Percentiles rank a stretch among this genome's conserved stretches.
Conservation (phyloP, 139 green algal species). For the Limnomonas spitsbergensis region DNA sequence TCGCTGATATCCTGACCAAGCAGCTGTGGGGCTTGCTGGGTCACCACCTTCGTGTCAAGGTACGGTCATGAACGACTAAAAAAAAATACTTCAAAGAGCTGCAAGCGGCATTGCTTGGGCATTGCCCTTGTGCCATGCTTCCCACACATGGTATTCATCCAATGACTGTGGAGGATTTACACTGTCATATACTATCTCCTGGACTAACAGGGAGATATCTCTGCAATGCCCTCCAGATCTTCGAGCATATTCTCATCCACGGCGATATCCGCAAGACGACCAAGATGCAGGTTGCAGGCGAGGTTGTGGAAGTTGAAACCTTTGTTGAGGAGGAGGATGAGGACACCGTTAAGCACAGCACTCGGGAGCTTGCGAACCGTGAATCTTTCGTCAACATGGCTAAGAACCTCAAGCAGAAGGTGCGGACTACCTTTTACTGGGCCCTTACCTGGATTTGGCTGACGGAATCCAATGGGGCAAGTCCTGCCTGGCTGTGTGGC, state of each 20-base stretch:
- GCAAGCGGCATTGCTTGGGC: too few species aligned
- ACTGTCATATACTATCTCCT: too few species aligned
- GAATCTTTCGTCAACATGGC: slow-evolving; percentile 49
- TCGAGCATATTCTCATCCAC: slow-evolving; percentile 57
- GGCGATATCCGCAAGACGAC: slow-evolving; percentile 51
- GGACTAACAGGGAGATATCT: too few species aligned
- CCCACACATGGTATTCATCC: too few species aligned
- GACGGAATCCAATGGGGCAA: neutral
- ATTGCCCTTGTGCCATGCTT: too few species aligned
- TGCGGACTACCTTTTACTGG: neutral
- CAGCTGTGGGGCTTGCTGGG: slow-evolving; percentile 53
- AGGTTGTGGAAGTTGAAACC: slow-evolving; percentile 44
- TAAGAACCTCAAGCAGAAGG: slow-evolving; percentile 33
- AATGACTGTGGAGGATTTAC: too few species aligned
- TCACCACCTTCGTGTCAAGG: slow-evolving; percentile 45
- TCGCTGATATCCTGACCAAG: slow-evolving; percentile 60
- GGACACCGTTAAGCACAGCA: slow-evolving; percentile 36
- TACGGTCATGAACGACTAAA: slow-evolving; percentile 29
- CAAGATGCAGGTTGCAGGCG: slow-evolving; percentile 45
- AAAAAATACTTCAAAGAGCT: too few species aligned
- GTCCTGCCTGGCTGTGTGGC: too few species aligned
- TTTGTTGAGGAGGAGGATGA: slow-evolving; percentile 42
- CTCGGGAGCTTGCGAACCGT: slow-evolving; percentile 35
- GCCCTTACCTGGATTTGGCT: neutral
- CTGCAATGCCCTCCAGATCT: slow-evolving; percentile 35